Percentiles rank a stretch among this genome's conserved stretches.
phyloP scores from a whole-genome alignment of 2,329 filamentous ascomycete species.

The Exserohilum rostratum region DNA sequence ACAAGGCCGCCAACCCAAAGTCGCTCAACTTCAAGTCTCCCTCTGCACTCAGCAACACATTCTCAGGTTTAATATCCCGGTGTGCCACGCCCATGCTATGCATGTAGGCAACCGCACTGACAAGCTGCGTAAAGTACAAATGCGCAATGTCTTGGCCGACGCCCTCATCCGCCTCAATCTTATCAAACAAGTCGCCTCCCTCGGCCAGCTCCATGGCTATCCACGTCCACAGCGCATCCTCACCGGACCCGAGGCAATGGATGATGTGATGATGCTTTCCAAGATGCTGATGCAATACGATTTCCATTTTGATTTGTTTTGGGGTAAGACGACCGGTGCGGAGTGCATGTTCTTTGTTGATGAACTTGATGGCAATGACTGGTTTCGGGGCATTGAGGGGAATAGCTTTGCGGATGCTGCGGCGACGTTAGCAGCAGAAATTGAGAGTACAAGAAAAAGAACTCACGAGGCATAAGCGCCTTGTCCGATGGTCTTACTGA shows the following conservation, averaged over 20 bases:
- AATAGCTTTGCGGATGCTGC: slow-evolving; percentile 82
- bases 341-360: slow-evolving; percentile 94
- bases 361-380: slow-evolving; percentile 96
- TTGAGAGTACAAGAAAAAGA: no score
- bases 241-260: slow-evolving; percentile 85
- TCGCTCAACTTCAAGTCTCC: slow-evolving; percentile 94
- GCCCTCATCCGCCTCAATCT: slow-evolving; percentile 96
- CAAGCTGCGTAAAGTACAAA: slow-evolving; percentile 91
- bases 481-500: slow-evolving; percentile 95
- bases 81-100: slow-evolving; percentile 95
- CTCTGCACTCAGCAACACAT: slow-evolving; percentile 83
- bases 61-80: slow-evolving; percentile 78
- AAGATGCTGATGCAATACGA: slow-evolving; percentile 85
- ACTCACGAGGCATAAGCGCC: slow-evolving; percentile 88
- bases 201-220: slow-evolving; percentile 98
- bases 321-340: slow-evolving; percentile 85
- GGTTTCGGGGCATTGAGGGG: slow-evolving; percentile 72
- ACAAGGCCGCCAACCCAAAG: slow-evolving; percentile 94
- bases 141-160: slow-evolving; percentile 95
- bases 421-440: background rate
- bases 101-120: slow-evolving; percentile 91
- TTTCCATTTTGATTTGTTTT: slow-evolving; percentile 91
- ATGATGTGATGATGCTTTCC: slow-evolving; percentile 93
- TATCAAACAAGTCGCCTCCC: slow-evolving; percentile 96
- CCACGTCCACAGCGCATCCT: slow-evolving; percentile 90